phyloP scores from a whole-genome alignment of 495 filamentous ascomycete genomes.

The Penicillium chermesinum region DNA sequence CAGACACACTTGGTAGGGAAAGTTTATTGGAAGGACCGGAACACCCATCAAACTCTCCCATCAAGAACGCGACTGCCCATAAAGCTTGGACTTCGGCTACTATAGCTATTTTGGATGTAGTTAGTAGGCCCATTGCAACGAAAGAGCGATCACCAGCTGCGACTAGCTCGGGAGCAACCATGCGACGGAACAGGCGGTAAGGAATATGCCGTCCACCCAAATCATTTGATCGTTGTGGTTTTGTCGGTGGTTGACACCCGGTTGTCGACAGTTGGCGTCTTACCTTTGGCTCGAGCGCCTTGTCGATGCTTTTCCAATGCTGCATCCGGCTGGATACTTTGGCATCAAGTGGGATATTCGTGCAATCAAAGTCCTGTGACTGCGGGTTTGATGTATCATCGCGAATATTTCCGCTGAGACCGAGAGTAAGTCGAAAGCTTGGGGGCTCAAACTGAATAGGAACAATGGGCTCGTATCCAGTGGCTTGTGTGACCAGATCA shows the following conservation, averaged over 20 bases:
- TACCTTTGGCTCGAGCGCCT: conserved; percentile 3
- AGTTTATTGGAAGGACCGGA: neutral
- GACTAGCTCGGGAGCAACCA: conserved; percentile 39
- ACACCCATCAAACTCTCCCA: conserved; percentile 14
- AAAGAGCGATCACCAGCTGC: conserved; percentile 57
- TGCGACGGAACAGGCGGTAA: conserved; percentile 55
- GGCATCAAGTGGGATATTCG: neutral
- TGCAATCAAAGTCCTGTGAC: neutral
- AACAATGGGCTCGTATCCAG: conserved; percentile 57
- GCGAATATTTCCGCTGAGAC: conserved; percentile 9
- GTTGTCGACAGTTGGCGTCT: conserved; percentile 6
- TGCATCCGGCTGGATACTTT: neutral
- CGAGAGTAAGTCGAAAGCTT: conserved; percentile 17
- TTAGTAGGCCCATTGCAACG: conserved; percentile 53
- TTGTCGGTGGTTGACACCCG: conserved; percentile 6
- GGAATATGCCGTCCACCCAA: neutral
- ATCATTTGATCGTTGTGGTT: conserved; percentile 17
- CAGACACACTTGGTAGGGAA: conserved; percentile 6
- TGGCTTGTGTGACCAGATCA: conserved; percentile 27
- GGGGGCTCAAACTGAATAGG: conserved; percentile 49
- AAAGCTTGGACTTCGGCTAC: conserved; percentile 61
- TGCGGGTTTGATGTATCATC: neutral
- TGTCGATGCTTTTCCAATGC: conserved; percentile 19
- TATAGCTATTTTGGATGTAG: conserved; percentile 50
- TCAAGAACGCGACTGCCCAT: conserved; percentile 60